A percentile compares a stretch with the other conserved stretches of the same genome.
phyloP scores from a whole-genome alignment of 805 yeast species.

The Metschnikowia cerradonensis region DNA sequence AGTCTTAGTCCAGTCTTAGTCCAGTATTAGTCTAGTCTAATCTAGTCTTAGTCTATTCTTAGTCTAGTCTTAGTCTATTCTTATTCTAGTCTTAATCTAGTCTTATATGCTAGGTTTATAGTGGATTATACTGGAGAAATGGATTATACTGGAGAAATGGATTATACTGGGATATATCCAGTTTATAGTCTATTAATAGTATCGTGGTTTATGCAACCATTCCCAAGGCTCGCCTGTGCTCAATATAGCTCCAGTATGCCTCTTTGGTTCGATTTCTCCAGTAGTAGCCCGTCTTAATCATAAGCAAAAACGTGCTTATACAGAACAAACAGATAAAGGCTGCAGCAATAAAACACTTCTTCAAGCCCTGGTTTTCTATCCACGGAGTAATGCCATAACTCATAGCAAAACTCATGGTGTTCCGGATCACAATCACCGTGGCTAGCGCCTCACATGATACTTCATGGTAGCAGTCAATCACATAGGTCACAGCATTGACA shows the following conservation, averaged over 20 bases:
- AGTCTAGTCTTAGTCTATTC: too few relatives aligned
- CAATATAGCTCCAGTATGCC: constrained; percentile 33
- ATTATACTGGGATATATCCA: too few relatives aligned
- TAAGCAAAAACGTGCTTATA: constrained; percentile 42
- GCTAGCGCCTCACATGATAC: constrained; percentile 35
- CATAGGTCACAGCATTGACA: constrained; percentile 26
- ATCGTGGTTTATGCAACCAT: neutral
- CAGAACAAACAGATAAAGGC: constrained; percentile 49
- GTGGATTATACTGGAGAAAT: too few relatives aligned
- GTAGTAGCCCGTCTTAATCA: constrained; percentile 31
- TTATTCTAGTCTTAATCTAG: too few relatives aligned
- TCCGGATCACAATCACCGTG: constrained; percentile 53
- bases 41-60: too few relatives aligned
- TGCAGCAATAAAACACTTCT: constrained; percentile 54
- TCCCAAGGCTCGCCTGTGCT: constrained; percentile 13
- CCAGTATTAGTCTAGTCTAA: too few relatives aligned
- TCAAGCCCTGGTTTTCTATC: constrained; percentile 48
- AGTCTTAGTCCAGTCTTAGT: too few relatives aligned
- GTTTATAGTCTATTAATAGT: too few relatives aligned
- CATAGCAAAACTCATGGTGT: constrained; percentile 56
- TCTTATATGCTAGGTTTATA: too few relatives aligned
- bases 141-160: too few relatives aligned
- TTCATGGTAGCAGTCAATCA: constrained; percentile 26
- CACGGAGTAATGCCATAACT: constrained; percentile 60
- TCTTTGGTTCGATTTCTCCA: constrained; percentile 33